These are phyloP conservation scores for Paraphoma chrysanthemicola DNA, from an alignment of 2,329 filamentous ascomycete species.

Conservation along the genomic window DNA sequence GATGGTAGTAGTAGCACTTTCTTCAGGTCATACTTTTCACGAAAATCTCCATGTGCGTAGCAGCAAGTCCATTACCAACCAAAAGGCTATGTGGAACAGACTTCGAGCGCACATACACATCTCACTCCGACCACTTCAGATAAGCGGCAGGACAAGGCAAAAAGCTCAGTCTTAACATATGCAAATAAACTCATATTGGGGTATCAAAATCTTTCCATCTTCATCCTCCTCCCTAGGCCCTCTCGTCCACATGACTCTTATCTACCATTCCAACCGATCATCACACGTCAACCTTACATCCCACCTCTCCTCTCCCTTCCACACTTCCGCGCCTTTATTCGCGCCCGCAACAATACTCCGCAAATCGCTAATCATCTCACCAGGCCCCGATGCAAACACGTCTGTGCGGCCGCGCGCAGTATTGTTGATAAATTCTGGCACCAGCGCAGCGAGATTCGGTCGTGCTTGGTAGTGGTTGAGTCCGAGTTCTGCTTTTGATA, in stretches of 20 bases:
- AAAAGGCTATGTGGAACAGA: too few relatives aligned
- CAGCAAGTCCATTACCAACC: too few relatives aligned
- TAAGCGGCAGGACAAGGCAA: too few relatives aligned
- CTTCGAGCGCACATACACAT: too few relatives aligned
- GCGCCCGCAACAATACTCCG: conserved; percentile 36
- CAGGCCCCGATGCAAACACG: conserved; percentile 42
- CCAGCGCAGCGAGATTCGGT: conserved; percentile 24
- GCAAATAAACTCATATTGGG: conserved; percentile 7
- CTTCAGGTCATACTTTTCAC: too few relatives aligned
- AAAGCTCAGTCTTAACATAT: too few relatives aligned
- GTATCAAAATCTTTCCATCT: conserved; percentile 24
- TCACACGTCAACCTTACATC: conserved; percentile 43
- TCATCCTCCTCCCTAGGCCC: not conserved
- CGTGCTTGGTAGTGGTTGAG: conserved; percentile 34
- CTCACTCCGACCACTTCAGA: too few relatives aligned
- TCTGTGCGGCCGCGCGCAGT: conserved; percentile 34
- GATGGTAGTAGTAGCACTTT: too few relatives aligned
- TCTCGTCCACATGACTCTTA: not conserved
- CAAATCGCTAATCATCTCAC: conserved; percentile 42
- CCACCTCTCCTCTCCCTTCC: conserved; percentile 39
- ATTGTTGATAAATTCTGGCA: conserved; percentile 31
- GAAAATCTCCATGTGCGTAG: too few relatives aligned
- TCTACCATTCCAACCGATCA: conserved; percentile 42
- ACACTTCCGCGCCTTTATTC: conserved; percentile 42
- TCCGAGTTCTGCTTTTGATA: conserved; percentile 34